phyloP scores from a whole-genome alignment of 2,329 filamentous ascomycete genomes.

The Zasmidium citrigriseum region DNA sequence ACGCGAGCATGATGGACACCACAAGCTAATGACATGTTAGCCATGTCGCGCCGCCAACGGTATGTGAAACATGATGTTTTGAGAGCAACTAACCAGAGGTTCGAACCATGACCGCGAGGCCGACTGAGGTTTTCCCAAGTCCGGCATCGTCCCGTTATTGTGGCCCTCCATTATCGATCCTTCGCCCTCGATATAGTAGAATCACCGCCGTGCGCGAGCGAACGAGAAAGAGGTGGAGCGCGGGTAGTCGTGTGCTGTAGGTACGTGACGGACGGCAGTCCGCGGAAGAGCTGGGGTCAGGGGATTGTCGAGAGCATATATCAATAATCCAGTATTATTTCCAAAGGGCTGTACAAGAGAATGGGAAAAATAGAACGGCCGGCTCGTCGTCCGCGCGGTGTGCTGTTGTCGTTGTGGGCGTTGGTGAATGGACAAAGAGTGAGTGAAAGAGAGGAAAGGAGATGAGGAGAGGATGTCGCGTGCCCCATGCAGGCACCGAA shows the following conservation, averaged over 20 bases:
- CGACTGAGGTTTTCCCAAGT: constrained; percentile 29
- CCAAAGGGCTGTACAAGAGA: not conserved
- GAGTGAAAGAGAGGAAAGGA: not conserved
- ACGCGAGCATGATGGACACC: constrained; percentile 44
- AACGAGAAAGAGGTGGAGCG: not conserved
- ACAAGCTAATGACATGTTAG: constrained; percentile 38
- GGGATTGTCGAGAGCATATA: not conserved
- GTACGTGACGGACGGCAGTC: not conserved
- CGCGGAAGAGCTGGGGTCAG: not conserved
- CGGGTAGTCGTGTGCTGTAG: not conserved
- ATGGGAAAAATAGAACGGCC: not conserved
- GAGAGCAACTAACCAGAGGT: constrained; percentile 26
- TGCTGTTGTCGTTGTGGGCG: not conserved
- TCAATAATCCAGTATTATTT: not conserved
- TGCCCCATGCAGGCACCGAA: not conserved
- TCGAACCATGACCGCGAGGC: constrained; percentile 28
- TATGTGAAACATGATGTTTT: not conserved
- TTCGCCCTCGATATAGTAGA: not conserved
- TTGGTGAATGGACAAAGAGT: not conserved
- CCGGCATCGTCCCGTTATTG: not conserved
- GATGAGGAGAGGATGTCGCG: not conserved
- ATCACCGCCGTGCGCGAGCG: not conserved
- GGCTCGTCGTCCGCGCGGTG: not conserved
- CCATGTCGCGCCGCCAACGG: not conserved
- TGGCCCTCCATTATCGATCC: not conserved